Evolutionary conservation across 2,329 filamentous ascomycete genomes (phyloP).

Genomic region (Calycina herbarum): DNA sequence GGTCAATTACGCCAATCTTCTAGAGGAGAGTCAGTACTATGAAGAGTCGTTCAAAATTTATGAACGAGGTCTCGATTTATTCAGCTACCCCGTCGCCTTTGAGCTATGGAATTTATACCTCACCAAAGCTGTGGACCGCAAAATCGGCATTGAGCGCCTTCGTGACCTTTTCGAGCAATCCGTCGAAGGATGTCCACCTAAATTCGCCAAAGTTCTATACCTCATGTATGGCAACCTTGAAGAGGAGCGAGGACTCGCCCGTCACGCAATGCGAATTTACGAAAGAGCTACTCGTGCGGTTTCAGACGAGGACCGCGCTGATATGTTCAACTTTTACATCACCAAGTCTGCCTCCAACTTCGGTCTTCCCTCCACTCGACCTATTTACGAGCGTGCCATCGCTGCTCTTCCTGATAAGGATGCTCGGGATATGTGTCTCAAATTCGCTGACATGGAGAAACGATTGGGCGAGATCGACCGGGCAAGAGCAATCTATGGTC

Average conservation of each 20-base stretch:
- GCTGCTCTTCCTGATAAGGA: conserved; percentile 89
- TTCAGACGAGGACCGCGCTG: conserved; percentile 87
- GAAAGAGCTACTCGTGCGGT: conserved; percentile 95
- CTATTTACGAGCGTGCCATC: conserved; percentile 96
- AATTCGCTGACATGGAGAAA: conserved; percentile 96
- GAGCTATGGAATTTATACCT: conserved; percentile 98
- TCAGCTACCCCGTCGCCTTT: conserved; percentile 96
- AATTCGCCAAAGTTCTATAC: conserved; percentile 94
- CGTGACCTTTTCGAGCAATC: conserved; percentile 97
- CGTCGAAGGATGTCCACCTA: conserved; percentile 88
- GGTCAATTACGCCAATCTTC: conserved; percentile 94
- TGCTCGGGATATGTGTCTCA: conserved; percentile 96
- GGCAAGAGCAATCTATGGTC: conserved; percentile 91
- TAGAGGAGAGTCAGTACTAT: conserved; percentile 93
- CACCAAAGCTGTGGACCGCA: conserved; percentile 93
- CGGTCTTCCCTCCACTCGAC: conserved; percentile 87
- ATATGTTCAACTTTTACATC: conserved; percentile 99
- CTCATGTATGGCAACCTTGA: conserved; percentile 98
- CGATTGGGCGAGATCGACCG: conserved; percentile 91
- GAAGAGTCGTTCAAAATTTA: conserved; percentile 99
- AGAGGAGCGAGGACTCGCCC: conserved; percentile 89
- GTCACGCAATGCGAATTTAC: conserved; percentile 98
- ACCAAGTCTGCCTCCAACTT: conserved; percentile 99
- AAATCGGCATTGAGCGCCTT: conserved; percentile 90
- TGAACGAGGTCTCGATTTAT: conserved; percentile 94